Conservation (phyloP, 768 basidiomycete species). For the Mycena maculata region DNA sequence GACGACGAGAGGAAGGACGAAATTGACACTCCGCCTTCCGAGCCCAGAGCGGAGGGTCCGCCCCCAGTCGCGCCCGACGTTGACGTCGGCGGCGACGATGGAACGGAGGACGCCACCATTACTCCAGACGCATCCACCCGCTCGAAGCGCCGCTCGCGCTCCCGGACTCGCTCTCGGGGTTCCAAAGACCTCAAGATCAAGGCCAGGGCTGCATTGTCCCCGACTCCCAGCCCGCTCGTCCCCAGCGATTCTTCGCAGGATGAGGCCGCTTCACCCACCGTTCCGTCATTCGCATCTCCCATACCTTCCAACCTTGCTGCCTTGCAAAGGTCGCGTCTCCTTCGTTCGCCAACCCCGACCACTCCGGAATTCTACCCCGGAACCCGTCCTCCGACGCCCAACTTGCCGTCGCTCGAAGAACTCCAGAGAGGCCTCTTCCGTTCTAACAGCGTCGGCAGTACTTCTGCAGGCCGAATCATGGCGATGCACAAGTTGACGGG, state of each 20-base stretch:
- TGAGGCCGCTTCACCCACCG: constrained; percentile 56
- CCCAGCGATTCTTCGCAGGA: constrained; percentile 82
- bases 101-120: constrained; percentile 54
- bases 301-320: constrained; percentile 66
- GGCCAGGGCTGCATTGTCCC: constrained; percentile 60
- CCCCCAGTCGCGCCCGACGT: constrained; percentile 51
- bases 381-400: constrained; percentile 72
- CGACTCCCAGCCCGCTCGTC: constrained; percentile 54
- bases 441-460: constrained; percentile 90
- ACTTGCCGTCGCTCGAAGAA: constrained; percentile 82
- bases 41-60: constrained; percentile 38
- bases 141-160: constrained; percentile 77
- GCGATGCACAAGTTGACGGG: constrained; percentile 91
- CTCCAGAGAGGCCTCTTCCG: constrained; percentile 84
- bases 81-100: constrained; percentile 43
- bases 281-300: constrained; percentile 52
- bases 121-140: constrained; percentile 58
- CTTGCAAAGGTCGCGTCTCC: constrained; percentile 57
- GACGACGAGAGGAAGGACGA: constrained; percentile 52
- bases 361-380: constrained; percentile 73
- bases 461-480: constrained; percentile 71
- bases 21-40: constrained; percentile 41
- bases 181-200: constrained; percentile 82
- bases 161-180: constrained; percentile 81
- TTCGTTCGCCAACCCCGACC: constrained; percentile 65